phyloP scores from a whole-genome alignment of 805 yeast genomes.

The Metschnikowia reukaufii region DNA sequence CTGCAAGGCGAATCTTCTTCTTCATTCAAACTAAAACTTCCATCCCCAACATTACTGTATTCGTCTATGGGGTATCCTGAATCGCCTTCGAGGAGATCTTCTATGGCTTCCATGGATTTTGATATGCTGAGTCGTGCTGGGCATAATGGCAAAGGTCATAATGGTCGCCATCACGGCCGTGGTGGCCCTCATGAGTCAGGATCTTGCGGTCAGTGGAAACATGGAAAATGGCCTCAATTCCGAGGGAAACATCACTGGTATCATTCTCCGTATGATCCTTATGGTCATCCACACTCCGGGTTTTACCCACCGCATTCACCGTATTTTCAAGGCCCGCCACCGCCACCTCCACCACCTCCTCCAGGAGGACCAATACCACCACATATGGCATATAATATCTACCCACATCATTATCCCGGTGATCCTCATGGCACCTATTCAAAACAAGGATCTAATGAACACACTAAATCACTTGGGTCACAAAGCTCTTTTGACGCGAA shows the following conservation, averaged over 20 bases:
- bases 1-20: not conserved
- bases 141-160: not conserved
- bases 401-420: constrained; percentile 2
- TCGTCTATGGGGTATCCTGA: constrained; percentile 10
- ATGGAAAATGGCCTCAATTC: constrained; percentile 1
- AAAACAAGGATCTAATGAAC: not conserved
- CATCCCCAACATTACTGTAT: constrained; percentile 16
- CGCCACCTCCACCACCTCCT: constrained; percentile 15
- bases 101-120: constrained; percentile 4
- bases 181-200: not conserved
- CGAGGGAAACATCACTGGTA: constrained; percentile 1
- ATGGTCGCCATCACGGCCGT: not conserved
- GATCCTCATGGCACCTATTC: not conserved
- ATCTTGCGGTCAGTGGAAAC: not conserved
- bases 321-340: constrained; percentile 5
- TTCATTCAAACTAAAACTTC: constrained; percentile 10
- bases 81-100: not conserved
- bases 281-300: constrained; percentile 1
- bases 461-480: not conserved
- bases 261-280: constrained; percentile 1
- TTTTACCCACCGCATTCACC: constrained; percentile 16
- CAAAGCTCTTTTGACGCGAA: not conserved
- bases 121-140: constrained; percentile 3
- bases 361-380: constrained; percentile 6
- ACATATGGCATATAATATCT: constrained; percentile 3